Base-by-base conservation (phyloP, 768 basidiomycete genomes). In the Tulasnella sp. region DNA sequence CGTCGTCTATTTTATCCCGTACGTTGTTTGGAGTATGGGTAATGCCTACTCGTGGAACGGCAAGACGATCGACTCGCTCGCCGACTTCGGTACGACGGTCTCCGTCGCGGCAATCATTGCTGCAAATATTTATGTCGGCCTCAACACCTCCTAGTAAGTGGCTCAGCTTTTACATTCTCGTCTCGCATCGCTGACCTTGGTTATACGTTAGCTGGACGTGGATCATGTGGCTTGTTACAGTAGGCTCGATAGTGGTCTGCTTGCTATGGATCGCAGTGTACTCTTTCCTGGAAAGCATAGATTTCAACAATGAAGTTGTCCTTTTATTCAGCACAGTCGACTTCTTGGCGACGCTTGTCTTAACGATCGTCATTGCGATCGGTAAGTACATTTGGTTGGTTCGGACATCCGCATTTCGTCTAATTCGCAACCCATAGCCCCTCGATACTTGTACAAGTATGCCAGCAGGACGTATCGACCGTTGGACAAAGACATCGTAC, bases 61-160 rank as follows among this genome's bases (percentile, higher is more conserved):
- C 27, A 82, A 72, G 63, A 78, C 79, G 8, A 83, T 93, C 45
- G 82, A 89, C 52, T 83, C 82, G 14, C 69, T 93, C 7, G 74
- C 84, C 36, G 93, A 96, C 67, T 85, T 93, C 62, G 94, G 94
- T 17, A 96, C 94, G 4, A 93, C 91, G 0, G 83, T 92, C 9
- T 83, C 86, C 3, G 84, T 88, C 23, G 76, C 86, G 25, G 91
- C 89, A 2, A 90, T 97, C 62, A 77, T 92, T 46, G 73, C 86
- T 2, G 93, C 92, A 2, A 97, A 96, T 66, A 74, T 80, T 46
- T 96, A 84, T 65, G 88, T 98, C 61, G 92, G 91, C 15, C 67
- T 96, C 61, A 93, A 86, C 67, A 92, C 83, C 14, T 73, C 84
- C 62, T 94, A 94, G 83, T 96, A 66, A 74, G 89, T 79, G 27